A percentile compares a stretch with the other conserved stretches of the same genome.
Evolutionary conservation across 208 protist species (phyloP).

Genomic region (Naegleria gruberi): DNA sequence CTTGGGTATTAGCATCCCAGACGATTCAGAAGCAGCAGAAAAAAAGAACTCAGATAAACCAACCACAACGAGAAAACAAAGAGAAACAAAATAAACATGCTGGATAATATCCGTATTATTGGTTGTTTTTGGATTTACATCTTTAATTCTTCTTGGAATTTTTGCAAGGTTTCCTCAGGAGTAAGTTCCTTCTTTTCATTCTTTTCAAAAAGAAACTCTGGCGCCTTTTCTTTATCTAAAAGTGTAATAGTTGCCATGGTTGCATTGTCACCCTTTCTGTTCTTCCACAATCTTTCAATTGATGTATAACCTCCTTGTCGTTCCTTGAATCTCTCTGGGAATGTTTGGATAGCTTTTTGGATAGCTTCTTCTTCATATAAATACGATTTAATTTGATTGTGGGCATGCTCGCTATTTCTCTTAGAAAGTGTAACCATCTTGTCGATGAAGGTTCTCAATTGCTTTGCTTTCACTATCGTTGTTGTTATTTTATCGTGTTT

Average conservation of each 20-base stretch:
- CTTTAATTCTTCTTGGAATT: too few relatives aligned
- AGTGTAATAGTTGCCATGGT: not conserved
- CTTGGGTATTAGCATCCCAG: not conserved
- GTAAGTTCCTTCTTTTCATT: too few relatives aligned
- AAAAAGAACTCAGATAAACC: too few relatives aligned
- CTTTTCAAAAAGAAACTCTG: not conserved
- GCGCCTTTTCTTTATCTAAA: not conserved
- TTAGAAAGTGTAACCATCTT: slow-evolving; percentile 13
- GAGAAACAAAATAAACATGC: too few relatives aligned
- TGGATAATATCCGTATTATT: too few relatives aligned
- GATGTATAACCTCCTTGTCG: slow-evolving; percentile 16
- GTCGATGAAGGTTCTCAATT: slow-evolving; percentile 4
- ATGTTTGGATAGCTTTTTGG: not conserved
- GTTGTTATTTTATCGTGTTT: slow-evolving; percentile 22
- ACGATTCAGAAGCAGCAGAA: too few relatives aligned
- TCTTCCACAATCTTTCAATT: not conserved
- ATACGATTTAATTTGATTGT: slow-evolving; percentile 9
- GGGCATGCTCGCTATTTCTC: not conserved
- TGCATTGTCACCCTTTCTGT: not conserved
- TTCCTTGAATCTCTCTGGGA: slow-evolving; percentile 14
- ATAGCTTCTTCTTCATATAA: not conserved
- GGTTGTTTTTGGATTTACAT: too few relatives aligned
- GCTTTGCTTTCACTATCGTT: slow-evolving; percentile 11
- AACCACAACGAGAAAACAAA: too few relatives aligned
- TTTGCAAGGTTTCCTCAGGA: too few relatives aligned